Percentiles rank a stretch among this genome's conserved stretches.
Evolutionary conservation across 2,329 filamentous ascomycete genomes (phyloP).

Genomic region (Aspergillaceae sp.): DNA sequence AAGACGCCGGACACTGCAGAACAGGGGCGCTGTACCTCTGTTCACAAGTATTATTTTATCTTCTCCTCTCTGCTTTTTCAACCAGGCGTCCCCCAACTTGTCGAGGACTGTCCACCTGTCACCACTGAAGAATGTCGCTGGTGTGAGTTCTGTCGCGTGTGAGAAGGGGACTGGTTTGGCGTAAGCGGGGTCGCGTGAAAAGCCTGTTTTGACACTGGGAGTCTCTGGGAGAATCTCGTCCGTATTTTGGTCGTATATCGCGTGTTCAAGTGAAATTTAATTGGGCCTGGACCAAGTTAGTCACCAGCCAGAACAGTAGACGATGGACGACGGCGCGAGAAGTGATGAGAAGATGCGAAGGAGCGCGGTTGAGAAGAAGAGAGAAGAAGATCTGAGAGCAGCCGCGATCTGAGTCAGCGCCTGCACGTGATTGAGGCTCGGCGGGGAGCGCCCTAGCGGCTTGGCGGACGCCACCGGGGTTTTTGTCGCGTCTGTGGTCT

Average conservation of each 20-base stretch:
- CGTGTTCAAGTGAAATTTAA: background rate
- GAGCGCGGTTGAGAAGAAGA: background rate
- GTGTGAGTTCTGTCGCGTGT: constrained; percentile 19
- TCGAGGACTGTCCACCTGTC: constrained; percentile 8
- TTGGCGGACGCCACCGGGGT: constrained; percentile 14
- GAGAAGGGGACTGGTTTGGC: constrained; percentile 14
- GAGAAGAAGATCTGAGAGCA: constrained; percentile 1
- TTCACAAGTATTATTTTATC: constrained; percentile 26
- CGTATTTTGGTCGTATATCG: background rate
- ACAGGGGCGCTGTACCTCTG: constrained; percentile 20
- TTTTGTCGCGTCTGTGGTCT: constrained; percentile 9
- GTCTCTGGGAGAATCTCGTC: background rate
- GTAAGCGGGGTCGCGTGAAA: constrained; percentile 24
- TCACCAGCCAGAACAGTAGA: background rate
- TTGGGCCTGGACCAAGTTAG: background rate
- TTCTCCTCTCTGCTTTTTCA: constrained; percentile 12
- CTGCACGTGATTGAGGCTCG: constrained; percentile 14
- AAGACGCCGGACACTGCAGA: constrained; percentile 12
- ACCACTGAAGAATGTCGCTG: constrained; percentile 9
- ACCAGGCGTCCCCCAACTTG: constrained; percentile 7
- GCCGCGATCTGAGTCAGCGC: constrained; percentile 8
- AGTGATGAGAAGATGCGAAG: constrained; percentile 5
- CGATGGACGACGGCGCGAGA: constrained; percentile 2
- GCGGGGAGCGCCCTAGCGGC: constrained; percentile 5
- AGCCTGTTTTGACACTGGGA: background rate